Percentiles rank a stretch among this genome's conserved stretches.
phyloP scores from a whole-genome alignment of 2,329 filamentous ascomycete genomes.

The Acarospora socialis region DNA sequence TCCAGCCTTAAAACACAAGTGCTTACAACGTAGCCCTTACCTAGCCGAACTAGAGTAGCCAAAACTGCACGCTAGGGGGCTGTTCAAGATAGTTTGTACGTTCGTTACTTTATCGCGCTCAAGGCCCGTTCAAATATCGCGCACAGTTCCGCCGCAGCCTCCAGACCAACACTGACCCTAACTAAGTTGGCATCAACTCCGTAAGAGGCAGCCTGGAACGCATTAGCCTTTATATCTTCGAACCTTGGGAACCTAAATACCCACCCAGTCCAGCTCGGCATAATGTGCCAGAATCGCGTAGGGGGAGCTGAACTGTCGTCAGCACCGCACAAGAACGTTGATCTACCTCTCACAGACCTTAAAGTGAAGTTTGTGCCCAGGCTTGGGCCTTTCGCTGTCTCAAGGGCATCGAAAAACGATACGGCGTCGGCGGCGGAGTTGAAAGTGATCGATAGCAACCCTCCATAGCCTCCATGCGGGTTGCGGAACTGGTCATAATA shows the following conservation, averaged over 20 bases:
- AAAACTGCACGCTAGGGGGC: too few relatives aligned
- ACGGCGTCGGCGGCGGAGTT: constrained; percentile 54
- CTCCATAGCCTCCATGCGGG: constrained; percentile 70
- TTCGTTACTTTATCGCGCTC: constrained; percentile 35
- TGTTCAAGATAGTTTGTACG: too few relatives aligned
- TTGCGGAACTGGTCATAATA: constrained; percentile 70
- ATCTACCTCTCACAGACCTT: constrained; percentile 31
- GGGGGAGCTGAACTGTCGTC: constrained; percentile 44
- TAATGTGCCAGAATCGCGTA: constrained; percentile 91
- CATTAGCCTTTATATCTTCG: constrained; percentile 6
- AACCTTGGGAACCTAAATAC: constrained; percentile 15
- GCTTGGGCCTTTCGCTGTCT: constrained; percentile 86
- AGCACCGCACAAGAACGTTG: background rate
- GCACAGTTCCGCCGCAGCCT: constrained; percentile 56
- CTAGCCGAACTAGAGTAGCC: too few relatives aligned
- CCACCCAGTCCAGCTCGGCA: constrained; percentile 73
- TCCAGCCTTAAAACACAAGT: too few relatives aligned
- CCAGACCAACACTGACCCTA: constrained; percentile 77
- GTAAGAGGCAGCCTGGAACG: constrained; percentile 49
- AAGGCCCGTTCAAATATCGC: constrained; percentile 56
- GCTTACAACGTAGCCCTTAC: too few relatives aligned
- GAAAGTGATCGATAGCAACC: constrained; percentile 75
- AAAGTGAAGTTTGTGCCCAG: constrained; percentile 95
- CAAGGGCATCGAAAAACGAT: constrained; percentile 70
- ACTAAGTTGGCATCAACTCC: constrained; percentile 71